Evolutionary conservation across 768 basidiomycete genomes (phyloP), one percentile per base, ranked within the genome.

Genomic region (Strobilomyces dryophilus): DNA sequence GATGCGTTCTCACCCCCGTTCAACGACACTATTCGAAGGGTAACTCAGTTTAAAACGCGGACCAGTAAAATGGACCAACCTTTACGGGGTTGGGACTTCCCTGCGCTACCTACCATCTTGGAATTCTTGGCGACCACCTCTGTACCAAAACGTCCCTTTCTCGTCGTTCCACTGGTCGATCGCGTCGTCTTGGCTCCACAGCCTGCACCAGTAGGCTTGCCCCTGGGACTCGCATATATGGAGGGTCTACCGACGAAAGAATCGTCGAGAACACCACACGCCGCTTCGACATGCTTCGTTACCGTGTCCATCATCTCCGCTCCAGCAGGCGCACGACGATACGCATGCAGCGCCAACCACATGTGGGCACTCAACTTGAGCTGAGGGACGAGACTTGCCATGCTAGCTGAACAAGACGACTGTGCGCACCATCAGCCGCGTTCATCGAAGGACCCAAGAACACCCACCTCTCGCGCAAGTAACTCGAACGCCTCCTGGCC

Each of bases 321-420:
- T 11, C 61, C 64, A 1, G 68, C 54, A 50, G 79, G 74, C 9
- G 66, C 71, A 6, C 71, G 73, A 14, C 81, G 79, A 67, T 93
- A 89, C 0, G 81, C 77, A 61, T 89, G 84, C 18, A 94, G 70
- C 0, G 85, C 82, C 42, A 82, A 70, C 83, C 85, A 88, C 24
- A 94, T 73, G 60, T 87, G 81, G 0, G 77, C 73, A 1, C 76
- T 68, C 1, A 80, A 76, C 27, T 71, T 75, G 59, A 85, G 82
- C 61, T 87, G 82, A 8, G 60, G 62, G 50, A 67, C 52, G 49
- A 71, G 69, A 4, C 46, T 52, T 0, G 54, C 54, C 2, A 77
- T 63, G 2, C 39, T 41, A 51, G 77, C 75, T 3, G 60, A 49
- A 4, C 64, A 70, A 8, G 55, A 35, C 12, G 60, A 57, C 76